Percentiles rank a stretch among this genome's conserved stretches.
Conservation (phyloP, 176 grass and related monocot species). For the Aegilops tauschii region DNA sequence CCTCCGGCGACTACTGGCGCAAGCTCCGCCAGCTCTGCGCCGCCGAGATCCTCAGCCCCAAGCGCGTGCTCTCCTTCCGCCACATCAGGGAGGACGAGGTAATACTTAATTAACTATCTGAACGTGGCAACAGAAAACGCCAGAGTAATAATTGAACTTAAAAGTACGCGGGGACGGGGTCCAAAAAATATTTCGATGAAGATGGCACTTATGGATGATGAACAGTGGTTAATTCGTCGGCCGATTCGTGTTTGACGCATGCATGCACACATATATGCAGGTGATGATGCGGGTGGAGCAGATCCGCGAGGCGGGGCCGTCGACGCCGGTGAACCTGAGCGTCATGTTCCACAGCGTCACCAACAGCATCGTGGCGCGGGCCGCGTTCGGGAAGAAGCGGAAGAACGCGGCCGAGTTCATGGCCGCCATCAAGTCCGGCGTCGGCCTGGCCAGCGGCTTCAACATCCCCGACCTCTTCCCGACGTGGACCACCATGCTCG, state of each 20-base stretch:
- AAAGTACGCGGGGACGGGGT: not conserved
- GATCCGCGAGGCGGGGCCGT: not conserved
- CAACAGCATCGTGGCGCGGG: constrained; percentile 35
- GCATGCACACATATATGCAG: not conserved
- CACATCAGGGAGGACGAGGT: constrained; percentile 48
- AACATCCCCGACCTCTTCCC: constrained; percentile 42
- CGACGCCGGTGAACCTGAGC: constrained; percentile 38
- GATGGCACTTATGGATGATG: not conserved
- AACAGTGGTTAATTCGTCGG: not conserved
- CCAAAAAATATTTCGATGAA: too few relatives aligned
- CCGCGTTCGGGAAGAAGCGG: constrained; percentile 39
- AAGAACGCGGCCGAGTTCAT: constrained; percentile 28
- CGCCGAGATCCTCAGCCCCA: constrained; percentile 48
- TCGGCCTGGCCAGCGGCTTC: constrained; percentile 35
- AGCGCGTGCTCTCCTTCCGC: constrained; percentile 42
- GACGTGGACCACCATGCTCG: constrained; percentile 26
- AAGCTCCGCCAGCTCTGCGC: constrained; percentile 54
- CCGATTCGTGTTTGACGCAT: too few relatives aligned
- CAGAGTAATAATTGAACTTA: not conserved
- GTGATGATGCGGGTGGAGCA: constrained; percentile 25
- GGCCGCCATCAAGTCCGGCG: constrained; percentile 38
- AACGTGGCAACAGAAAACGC: not conserved
- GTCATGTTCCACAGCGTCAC: constrained; percentile 36
- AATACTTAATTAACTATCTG: not conserved
- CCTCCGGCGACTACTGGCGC: constrained; percentile 57